Conservation (phyloP, 331 rosid species). For the Malus hybrid region DNA sequence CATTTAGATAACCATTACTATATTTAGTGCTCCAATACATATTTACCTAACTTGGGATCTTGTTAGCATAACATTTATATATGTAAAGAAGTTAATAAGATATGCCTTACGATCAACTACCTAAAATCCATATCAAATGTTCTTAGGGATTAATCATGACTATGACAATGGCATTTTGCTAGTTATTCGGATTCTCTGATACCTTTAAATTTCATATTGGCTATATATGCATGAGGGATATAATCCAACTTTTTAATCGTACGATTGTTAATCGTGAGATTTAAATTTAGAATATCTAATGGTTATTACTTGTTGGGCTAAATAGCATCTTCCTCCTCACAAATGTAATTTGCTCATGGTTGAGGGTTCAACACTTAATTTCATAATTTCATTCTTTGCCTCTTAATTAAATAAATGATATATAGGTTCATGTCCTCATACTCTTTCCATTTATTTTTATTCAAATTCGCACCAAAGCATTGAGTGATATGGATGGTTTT, state of each 20-base stretch:
- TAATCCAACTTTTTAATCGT: not conserved
- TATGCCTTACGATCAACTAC: not conserved
- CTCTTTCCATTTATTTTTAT: too few species aligned
- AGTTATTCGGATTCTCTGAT: not conserved
- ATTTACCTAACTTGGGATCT: not conserved
- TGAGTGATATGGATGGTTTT: too few species aligned
- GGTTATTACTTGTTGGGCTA: too few species aligned
- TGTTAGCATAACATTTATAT: not conserved
- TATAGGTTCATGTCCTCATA: too few species aligned
- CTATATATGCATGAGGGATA: not conserved
- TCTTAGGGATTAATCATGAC: not conserved
- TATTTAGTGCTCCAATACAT: slow-evolving; percentile 11
- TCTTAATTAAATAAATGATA: too few species aligned
- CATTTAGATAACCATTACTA: not conserved
- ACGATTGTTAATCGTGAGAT: not conserved
- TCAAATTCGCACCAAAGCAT: too few species aligned
- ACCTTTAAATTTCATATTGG: not conserved
- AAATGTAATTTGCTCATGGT: too few species aligned
- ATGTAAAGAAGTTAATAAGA: not conserved
- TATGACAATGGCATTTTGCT: not conserved
- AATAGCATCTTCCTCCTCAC: too few species aligned
- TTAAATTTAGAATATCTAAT: too few species aligned
- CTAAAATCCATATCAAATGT: not conserved
- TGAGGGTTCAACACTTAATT: too few species aligned
- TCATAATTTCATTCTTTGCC: too few species aligned